Evolutionary conservation across 345 rosid genomes (phyloP).

Genomic region (Salix purpurea): DNA sequence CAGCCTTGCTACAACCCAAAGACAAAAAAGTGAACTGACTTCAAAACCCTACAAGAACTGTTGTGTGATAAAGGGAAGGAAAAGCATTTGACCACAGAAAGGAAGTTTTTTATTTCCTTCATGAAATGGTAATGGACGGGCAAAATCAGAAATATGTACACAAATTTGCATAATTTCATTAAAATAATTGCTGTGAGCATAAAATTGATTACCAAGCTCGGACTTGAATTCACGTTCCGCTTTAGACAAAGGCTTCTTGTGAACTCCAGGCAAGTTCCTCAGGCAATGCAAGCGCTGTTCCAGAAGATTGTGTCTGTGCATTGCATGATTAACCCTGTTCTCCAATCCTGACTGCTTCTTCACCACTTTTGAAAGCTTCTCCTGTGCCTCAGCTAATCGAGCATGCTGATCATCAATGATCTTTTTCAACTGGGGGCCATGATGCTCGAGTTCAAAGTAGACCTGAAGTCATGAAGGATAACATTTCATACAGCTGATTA

Average conservation of each 20-base stretch:
- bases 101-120: not conserved
- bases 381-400: slow-evolving; percentile 55
- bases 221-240: slow-evolving; percentile 83
- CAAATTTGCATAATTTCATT: not conserved
- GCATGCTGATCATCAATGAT: slow-evolving; percentile 67
- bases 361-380: slow-evolving; percentile 60
- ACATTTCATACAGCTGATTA: not conserved
- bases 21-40: not conserved
- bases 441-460: slow-evolving; percentile 80
- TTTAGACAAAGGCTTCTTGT: slow-evolving; percentile 77
- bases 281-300: slow-evolving; percentile 60
- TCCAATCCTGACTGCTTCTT: slow-evolving; percentile 56
- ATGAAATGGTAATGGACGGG: not conserved
- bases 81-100: not conserved
- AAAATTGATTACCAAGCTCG: slow-evolving; percentile 61
- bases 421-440: slow-evolving; percentile 75
- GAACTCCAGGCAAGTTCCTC: slow-evolving; percentile 67
- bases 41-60: not conserved
- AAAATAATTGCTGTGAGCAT: not conserved
- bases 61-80: not conserved
- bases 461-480: slow-evolving; percentile 42
- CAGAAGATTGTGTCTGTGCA: slow-evolving; percentile 42
- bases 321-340: slow-evolving; percentile 47
- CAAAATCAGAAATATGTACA: not conserved
- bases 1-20: not conserved